These are phyloP conservation scores for Gracilaria vermiculophylla DNA, from an alignment of 23 red algal species.

Conservation along the genomic window DNA sequence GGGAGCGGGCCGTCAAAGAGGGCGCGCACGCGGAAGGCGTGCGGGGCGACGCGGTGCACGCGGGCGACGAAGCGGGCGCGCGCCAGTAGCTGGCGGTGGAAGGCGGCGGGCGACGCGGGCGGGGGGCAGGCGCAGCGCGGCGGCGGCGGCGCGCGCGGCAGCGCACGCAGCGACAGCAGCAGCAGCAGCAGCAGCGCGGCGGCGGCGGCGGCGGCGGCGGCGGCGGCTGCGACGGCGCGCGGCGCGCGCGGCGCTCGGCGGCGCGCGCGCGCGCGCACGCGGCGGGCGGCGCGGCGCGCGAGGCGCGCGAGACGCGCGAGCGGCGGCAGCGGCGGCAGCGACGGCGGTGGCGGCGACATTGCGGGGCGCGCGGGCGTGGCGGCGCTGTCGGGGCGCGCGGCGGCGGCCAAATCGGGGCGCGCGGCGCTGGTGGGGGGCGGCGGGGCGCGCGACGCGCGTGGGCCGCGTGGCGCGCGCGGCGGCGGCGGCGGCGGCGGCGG, in stretches of 20 bases:
- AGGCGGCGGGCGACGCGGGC: neutral
- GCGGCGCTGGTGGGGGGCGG: neutral
- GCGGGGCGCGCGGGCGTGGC: no score
- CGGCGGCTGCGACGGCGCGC: neutral
- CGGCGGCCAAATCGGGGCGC: neutral
- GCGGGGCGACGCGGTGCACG: neutral
- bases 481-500: no score
- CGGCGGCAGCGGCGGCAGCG: no score
- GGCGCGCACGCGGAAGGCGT: neutral
- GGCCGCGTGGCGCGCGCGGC: neutral
- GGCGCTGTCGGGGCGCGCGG: no score
- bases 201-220: neutral
- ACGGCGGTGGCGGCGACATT: no score
- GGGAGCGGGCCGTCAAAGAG: neutral
- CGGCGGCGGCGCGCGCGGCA: neutral
- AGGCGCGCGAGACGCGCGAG: neutral
- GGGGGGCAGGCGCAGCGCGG: neutral
- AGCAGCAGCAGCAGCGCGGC: neutral
- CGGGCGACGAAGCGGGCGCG: neutral
- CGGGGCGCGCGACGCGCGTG: neutral
- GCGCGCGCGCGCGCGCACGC: neutral
- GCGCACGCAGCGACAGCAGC: neutral
- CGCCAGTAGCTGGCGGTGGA: neutral
- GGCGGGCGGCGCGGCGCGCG: neutral
- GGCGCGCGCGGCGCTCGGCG: neutral